Base-by-base conservation (phyloP, 1,139 yeast species). In the Suhomyces wounanorum region DNA sequence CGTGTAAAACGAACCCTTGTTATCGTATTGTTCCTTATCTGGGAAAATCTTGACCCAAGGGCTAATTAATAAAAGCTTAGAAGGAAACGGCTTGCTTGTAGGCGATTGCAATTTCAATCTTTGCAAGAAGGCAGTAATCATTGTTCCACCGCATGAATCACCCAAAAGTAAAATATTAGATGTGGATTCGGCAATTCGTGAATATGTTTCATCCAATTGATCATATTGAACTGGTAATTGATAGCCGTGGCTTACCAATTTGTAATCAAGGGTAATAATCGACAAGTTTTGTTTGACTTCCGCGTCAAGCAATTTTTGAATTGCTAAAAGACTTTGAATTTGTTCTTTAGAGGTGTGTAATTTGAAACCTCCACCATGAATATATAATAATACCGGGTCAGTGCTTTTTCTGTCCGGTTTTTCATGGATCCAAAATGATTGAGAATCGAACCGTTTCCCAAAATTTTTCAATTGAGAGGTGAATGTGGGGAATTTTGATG, bases 321-420 rank as follows among this genome's bases (percentile, higher is more conserved):
- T 59, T 3, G 73, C 62, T n/a, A 69, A 46, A 11, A 73, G 33
- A 0, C 72, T 58, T 51, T 68, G 67, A 31, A 75, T 37, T 51
- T 76, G 81, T 40, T 62, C 59, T 0, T 70, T 69, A 47, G 62
- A 60, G 0, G 77, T 68, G 50, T 75, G 70, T 37, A 73, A 50
- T 48, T 65, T 72, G 55, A 66, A 77, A 2, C 80, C 81, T 1
- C 81, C 81, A 14, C 81, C 81, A 53, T 77, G 81, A 13, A 63
- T 53, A 53, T 66, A 76, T 26, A 76, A 60, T 18, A 77, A 59
- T n/a, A 77, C 59, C 0, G 79, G 79, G 51, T 75, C 78, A 4
- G 52, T 47, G 0, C 59, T 52, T 14, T 63, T 57, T 30, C 70
- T 59, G 39, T 63, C 56, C 2, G 64, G 63, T 44, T 66, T 67